Evolutionary conservation across 164 flowering plant genomes (phyloP).

Genomic region (Liriodendron chinense): DNA sequence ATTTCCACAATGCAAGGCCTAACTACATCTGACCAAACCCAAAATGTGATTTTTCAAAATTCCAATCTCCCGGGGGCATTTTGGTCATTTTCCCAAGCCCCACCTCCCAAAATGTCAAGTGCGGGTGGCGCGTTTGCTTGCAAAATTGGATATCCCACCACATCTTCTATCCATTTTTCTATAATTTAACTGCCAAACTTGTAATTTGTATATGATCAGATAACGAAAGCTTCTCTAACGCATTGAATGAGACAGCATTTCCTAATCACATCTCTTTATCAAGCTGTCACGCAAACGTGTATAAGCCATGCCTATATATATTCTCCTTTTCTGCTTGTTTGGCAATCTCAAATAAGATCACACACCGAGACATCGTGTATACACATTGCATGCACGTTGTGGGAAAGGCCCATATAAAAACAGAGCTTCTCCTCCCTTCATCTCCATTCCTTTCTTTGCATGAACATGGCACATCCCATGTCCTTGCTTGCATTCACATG

Average conservation of each 20-base stretch:
- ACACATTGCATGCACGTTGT: not conserved
- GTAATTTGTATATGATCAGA: conserved; percentile 1
- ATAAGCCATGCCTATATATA: not conserved
- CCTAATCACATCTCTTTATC: not conserved
- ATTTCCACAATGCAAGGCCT: too few relatives aligned
- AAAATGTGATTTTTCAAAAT: too few relatives aligned
- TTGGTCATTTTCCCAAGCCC: not conserved
- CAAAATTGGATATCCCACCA: not conserved
- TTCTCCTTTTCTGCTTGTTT: not conserved
- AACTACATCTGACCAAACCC: too few relatives aligned
- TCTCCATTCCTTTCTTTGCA: not conserved
- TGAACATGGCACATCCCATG: conserved; percentile 14
- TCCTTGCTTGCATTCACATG: conserved; percentile 9
- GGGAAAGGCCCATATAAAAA: not conserved
- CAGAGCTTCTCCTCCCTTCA: not conserved
- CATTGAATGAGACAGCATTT: conserved; percentile 4
- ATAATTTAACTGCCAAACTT: not conserved
- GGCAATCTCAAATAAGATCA: not conserved
- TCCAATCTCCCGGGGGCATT: not conserved
- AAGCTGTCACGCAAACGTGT: conserved; percentile 11
- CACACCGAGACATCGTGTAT: too few relatives aligned
- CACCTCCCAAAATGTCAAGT: not conserved
- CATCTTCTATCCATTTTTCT: not conserved
- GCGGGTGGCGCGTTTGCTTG: conserved; percentile 1
- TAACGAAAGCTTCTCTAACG: conserved; percentile 7